Percentiles rank a stretch among this genome's conserved stretches.
These are phyloP conservation scores for Anthracocystis setariae DNA, from an alignment of 1,284 basidiomycete species.

Conservation along the genomic window DNA sequence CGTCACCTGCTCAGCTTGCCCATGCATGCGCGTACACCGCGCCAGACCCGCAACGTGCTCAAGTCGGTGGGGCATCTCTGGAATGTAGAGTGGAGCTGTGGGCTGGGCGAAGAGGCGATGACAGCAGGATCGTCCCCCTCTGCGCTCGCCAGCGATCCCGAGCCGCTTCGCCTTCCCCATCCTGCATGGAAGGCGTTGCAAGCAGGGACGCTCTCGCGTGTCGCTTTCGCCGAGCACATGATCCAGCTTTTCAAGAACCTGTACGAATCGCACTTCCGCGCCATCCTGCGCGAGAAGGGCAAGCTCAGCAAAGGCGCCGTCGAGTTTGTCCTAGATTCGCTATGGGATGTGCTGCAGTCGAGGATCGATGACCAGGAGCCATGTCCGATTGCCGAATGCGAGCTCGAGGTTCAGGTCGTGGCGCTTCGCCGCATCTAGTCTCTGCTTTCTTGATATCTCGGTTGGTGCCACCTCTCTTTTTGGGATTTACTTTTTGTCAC, in stretches of 20 bases:
- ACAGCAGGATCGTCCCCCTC: slow-evolving; percentile 15
- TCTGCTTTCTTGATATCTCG: neutral
- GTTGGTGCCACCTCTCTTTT: neutral
- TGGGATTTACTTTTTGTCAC: slow-evolving; percentile 14
- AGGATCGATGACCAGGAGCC: slow-evolving; percentile 38
- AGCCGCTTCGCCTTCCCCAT: slow-evolving; percentile 65
- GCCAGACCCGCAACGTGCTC: slow-evolving; percentile 67
- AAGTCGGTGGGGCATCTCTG: slow-evolving; percentile 66
- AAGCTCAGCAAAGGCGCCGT: slow-evolving; percentile 67
- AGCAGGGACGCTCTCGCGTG: slow-evolving; percentile 65
- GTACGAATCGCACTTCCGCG: slow-evolving; percentile 68
- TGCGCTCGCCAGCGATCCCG: slow-evolving; percentile 46
- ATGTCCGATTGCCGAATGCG: slow-evolving; percentile 59
- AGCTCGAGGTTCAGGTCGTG: slow-evolving; percentile 67
- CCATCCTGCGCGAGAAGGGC: slow-evolving; percentile 66
- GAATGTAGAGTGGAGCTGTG: slow-evolving; percentile 67
- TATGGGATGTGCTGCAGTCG: slow-evolving; percentile 67
- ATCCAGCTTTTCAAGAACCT: slow-evolving; percentile 68
- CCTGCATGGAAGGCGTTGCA: slow-evolving; percentile 68
- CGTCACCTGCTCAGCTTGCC: slow-evolving; percentile 67
- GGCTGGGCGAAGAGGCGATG: slow-evolving; percentile 49
- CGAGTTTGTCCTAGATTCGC: slow-evolving; percentile 68
- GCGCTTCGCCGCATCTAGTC: slow-evolving; percentile 60
- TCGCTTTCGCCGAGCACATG: slow-evolving; percentile 68
- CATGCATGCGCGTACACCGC: slow-evolving; percentile 67